These are phyloP conservation scores for Elongisporangium anandrum DNA, from an alignment of 352 stramenopile species.

Conservation along the genomic window DNA sequence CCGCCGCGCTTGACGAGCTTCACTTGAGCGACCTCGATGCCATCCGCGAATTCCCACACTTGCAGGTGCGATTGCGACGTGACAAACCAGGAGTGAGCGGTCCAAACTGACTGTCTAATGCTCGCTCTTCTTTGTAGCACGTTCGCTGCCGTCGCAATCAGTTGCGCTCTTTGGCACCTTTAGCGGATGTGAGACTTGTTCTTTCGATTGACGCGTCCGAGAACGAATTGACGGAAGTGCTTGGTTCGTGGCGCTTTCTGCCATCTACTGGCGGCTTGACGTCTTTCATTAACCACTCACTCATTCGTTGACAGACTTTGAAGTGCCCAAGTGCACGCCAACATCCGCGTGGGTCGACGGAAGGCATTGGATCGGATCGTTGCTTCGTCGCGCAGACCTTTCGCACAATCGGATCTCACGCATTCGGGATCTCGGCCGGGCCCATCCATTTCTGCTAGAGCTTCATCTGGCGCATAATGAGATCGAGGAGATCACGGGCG, in stretches of 20 bases:
- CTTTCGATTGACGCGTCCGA: slow-evolving; percentile 52
- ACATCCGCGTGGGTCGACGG: slow-evolving; percentile 53
- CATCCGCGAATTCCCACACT: slow-evolving; percentile 40
- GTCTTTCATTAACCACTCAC: background rate
- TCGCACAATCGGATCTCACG: slow-evolving; percentile 44
- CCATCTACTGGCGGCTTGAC: background rate
- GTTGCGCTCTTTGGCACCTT: slow-evolving; percentile 34
- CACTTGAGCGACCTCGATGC: slow-evolving; percentile 34
- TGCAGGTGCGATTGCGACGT: slow-evolving; percentile 36
- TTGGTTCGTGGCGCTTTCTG: slow-evolving; percentile 13
- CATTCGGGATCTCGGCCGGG: slow-evolving; percentile 41
- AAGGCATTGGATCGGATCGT: slow-evolving; percentile 52
- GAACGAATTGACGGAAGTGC: slow-evolving; percentile 50
- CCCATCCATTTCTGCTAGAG: slow-evolving; percentile 66
- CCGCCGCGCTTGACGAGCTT: slow-evolving; percentile 31
- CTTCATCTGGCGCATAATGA: slow-evolving; percentile 54
- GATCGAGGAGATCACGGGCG: slow-evolving; percentile 43
- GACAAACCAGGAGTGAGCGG: background rate
- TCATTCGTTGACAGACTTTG: slow-evolving; percentile 31
- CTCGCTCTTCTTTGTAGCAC: slow-evolving; percentile 28
- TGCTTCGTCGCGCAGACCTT: slow-evolving; percentile 50
- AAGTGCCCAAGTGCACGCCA: slow-evolving; percentile 49
- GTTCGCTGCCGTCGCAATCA: slow-evolving; percentile 47
- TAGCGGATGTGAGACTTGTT: slow-evolving; percentile 45
- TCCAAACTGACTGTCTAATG: background rate